Base-by-base conservation (phyloP, 257 asterid species). In the Hygrophila difformis region DNA sequence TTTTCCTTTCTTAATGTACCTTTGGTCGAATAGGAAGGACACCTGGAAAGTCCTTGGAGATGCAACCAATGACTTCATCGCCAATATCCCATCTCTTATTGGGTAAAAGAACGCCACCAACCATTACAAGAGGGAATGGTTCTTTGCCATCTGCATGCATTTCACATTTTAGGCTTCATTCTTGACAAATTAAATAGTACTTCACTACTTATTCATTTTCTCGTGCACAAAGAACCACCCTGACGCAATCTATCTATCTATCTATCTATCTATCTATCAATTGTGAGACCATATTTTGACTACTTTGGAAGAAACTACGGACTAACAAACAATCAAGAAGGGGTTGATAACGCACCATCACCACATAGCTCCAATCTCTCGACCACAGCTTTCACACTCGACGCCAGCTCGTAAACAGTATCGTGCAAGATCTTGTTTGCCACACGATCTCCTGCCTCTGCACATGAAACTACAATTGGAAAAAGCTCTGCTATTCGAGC, bases 371-470 rank as follows among this genome's bases (percentile, higher is more conserved):
- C 71, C 39, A 84, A 64, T 65, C 82, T 84, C 51, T 56, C 68
- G 11, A 84, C 91, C 35, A 84, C 93, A 46, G 93, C 95, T 63
- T 76, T 81, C 36, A 84, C 95, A 69, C 93, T 81, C 9, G 71
- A 73, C 38, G 91, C 87, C 63, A 84, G 65, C 67, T 81, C 95
- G 33, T 62, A 70, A 47, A 81, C 95, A 8, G 93, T 61, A 12
- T 73, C 69, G 35, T 64, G 67, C 51, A 81, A 60, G 65, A 81
- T 84, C 23, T 63, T 66, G 44, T 60, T 67, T 7, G 95, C 86
- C 33, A 82, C 81, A 17, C 59, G 65, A 62, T 84, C 95, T 12
- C 93, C 84, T 7, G 64, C 74, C 47, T 81, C 92, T 33, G 87
- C 87, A 56, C 86, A 81, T 4, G 79, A 70, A 41, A 84, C 87